Evolutionary conservation across 2,329 filamentous ascomycete species (phyloP).

Genomic region (Lasiodiplodia sp.): DNA sequence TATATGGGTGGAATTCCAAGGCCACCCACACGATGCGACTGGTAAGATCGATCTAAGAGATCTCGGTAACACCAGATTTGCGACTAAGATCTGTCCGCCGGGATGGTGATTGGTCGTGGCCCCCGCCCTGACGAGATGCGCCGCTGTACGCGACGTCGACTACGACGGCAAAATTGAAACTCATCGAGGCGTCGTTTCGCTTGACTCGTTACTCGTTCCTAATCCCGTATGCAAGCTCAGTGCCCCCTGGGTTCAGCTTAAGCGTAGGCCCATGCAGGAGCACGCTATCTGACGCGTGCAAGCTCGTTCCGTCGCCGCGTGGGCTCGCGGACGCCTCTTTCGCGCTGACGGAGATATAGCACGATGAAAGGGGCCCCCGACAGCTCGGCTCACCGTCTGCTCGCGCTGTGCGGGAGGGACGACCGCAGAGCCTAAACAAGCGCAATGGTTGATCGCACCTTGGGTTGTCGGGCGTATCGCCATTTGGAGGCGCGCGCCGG

Average conservation of each 20-base stretch:
- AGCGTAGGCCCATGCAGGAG: background rate
- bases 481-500: background rate
- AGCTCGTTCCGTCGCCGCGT: constrained; percentile 8
- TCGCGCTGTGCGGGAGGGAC: constrained; percentile 4
- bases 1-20: background rate
- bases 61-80: constrained; percentile 17
- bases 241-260: background rate
- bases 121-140: constrained; percentile 1
- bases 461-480: background rate
- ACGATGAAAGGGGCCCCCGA: background rate
- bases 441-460: constrained; percentile 16
- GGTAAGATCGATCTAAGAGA: background rate
- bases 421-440: constrained; percentile 21
- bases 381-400: constrained; percentile 8
- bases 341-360: constrained; percentile 17
- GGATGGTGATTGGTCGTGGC: constrained; percentile 8
- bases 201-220: background rate
- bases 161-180: background rate
- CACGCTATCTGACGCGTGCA: background rate
- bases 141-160: background rate
- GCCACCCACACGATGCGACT: background rate
- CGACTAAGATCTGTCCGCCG: constrained; percentile 23
- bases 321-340: background rate
- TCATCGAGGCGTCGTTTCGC: background rate
- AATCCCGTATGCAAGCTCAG: background rate